Evolutionary conservation across 768 basidiomycete species (phyloP).

Genomic region (Tephrocybe sp.): DNA sequence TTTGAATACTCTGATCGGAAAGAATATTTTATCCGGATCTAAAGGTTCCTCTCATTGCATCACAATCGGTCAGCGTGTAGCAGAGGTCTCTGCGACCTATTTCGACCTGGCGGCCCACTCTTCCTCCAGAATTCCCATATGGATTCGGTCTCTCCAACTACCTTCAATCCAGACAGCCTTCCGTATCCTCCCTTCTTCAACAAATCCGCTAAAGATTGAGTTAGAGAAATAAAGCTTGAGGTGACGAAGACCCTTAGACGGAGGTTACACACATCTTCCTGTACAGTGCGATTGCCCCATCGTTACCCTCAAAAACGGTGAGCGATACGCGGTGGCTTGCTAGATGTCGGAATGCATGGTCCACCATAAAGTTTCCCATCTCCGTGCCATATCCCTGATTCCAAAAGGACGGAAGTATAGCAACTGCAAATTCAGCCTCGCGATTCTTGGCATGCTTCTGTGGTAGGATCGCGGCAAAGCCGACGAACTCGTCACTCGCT

Average conservation of each 20-base stretch:
- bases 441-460: constrained; percentile 13
- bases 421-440: constrained; percentile 8
- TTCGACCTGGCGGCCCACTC: constrained; percentile 15
- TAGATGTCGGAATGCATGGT: constrained; percentile 37
- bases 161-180: neutral
- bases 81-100: too few relatives aligned
- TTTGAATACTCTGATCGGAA: too few relatives aligned
- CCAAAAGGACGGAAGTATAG: constrained; percentile 26
- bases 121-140: constrained; percentile 23
- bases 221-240: too few relatives aligned
- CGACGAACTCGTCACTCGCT: constrained; percentile 3
- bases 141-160: constrained; percentile 18
- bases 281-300: constrained; percentile 35
- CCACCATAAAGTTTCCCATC: constrained; percentile 35
- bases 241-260: neutral
- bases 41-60: too few relatives aligned
- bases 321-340: constrained; percentile 39
- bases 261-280: constrained; percentile 34
- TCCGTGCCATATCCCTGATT: constrained; percentile 40
- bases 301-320: constrained; percentile 35
- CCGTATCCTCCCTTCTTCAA: neutral
- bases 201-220: neutral
- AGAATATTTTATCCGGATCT: too few relatives aligned
- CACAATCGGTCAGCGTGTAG: too few relatives aligned
- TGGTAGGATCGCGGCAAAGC: constrained; percentile 12